A percentile compares a stretch with the other conserved stretches of the same genome.
phyloP scores from a whole-genome alignment of 192 early-diverging fungal genomes.

The Gonapodya prolifera region DNA sequence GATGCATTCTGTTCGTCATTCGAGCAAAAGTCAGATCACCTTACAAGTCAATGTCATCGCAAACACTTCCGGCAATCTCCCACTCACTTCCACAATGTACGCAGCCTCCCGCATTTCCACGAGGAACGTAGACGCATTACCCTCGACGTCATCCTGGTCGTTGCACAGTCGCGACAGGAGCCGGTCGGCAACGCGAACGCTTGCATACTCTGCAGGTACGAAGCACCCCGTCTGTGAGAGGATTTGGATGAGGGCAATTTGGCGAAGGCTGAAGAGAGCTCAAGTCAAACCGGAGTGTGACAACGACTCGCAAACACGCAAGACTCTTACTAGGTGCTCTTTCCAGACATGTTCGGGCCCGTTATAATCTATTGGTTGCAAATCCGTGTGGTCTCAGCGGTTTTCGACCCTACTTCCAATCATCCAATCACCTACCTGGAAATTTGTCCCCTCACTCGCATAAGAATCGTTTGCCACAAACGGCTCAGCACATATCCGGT shows the following conservation, averaged over 20 bases:
- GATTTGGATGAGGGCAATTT: conserved; percentile 60
- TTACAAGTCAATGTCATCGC: not conserved
- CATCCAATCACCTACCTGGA: conserved; percentile 27
- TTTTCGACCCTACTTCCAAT: not conserved
- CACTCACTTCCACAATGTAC: conserved; percentile 42
- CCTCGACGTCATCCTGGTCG: conserved; percentile 38
- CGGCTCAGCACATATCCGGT: conserved; percentile 23
- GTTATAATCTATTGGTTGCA: conserved; percentile 38
- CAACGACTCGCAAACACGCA: conserved; percentile 8
- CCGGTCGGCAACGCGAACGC: conserved; percentile 55
- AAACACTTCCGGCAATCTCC: not conserved
- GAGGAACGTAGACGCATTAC: conserved; percentile 65
- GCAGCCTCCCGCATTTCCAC: conserved; percentile 78
- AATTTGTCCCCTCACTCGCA: conserved; percentile 31
- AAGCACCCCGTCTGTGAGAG: conserved; percentile 80
- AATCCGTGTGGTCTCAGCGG: not conserved
- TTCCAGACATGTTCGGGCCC: conserved; percentile 72
- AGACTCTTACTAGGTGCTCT: conserved; percentile 6
- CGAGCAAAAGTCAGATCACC: no score
- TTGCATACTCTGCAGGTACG: conserved; percentile 70
- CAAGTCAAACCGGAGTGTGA: conserved; percentile 29
- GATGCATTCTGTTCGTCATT: conserved; percentile 48
- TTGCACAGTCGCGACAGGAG: conserved; percentile 67
- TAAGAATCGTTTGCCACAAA: conserved; percentile 64
- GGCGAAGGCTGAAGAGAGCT: conserved; percentile 74